Evolutionary conservation across 495 filamentous ascomycete genomes (phyloP), one percentile per base, ranked within the genome.

Genomic region (Evansstolkia leycettana): DNA sequence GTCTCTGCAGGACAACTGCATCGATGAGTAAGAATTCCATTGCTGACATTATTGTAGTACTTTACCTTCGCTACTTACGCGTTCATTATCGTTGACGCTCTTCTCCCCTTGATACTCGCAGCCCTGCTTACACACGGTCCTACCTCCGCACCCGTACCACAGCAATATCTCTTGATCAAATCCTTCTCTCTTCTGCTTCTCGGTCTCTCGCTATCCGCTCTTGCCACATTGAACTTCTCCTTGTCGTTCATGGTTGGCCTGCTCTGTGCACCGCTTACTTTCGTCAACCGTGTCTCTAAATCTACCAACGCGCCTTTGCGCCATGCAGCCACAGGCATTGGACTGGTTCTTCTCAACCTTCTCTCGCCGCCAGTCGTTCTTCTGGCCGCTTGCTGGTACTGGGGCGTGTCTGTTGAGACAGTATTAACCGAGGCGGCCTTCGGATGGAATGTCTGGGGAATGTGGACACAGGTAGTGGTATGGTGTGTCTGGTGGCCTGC

Each of bases 401-500:
- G 61, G 41, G 67, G 67, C 1, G 45, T 66, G 5, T 55, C 55
- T 0, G 45, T 85, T 1, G 64, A 61, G 28, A 56, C 61, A 1
- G 65, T 89, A 2, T 59, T 95, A 33, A 67, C 69, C 27, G 72
- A 84, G 55, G 87, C 85, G 11, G 82, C 82, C 2, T 84, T 89
- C 44, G 90, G 83, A 0, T 96, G 89, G 90, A 68, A 81, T 48
- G 83, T 94, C 12, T 86, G 79, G 70, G 88, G 89, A 2, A 73
- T 89, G 67, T 93, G 86, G 67, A 93, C 86, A 25, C 61, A 80
- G 40, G 75, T 96, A 6, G 77, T 96, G 25, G 77, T 96, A 12
- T 98, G 92, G 86, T 84, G 84, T 54, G 84, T 96, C 18, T 98
- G 90, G 90, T 98, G 89, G 89, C 92, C 90, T 6, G 86, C 84